Conservation (phyloP, 176 grass and related monocot species). For the Oryza officinalis region DNA sequence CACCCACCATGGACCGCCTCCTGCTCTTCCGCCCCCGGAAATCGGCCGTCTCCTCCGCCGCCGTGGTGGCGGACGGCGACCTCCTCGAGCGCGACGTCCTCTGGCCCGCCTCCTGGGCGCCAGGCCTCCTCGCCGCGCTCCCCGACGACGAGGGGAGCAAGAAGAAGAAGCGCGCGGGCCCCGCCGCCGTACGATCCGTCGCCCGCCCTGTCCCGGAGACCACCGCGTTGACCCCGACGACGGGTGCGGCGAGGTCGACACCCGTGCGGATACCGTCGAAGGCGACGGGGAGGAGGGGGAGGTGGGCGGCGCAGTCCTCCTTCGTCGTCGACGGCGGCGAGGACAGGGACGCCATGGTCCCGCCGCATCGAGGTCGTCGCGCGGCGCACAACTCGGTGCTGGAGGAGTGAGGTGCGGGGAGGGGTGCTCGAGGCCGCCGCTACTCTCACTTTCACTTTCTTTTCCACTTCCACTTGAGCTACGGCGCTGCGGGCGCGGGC, state of each 20-base stretch:
- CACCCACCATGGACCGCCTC: slow-evolving; percentile 38
- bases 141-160: slow-evolving; percentile 40
- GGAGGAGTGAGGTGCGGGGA: slow-evolving; percentile 55
- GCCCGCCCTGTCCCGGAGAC: slow-evolving; percentile 45
- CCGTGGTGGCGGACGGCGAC: slow-evolving; percentile 33
- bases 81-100: slow-evolving; percentile 55
- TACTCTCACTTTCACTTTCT: too few species aligned
- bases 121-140: slow-evolving; percentile 40
- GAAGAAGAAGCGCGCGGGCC: slow-evolving; percentile 50
- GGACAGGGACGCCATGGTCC: slow-evolving; percentile 40
- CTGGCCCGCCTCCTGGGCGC: slow-evolving; percentile 7
- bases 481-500: too few species aligned
- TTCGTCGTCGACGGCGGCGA: not conserved
- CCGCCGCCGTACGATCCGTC: slow-evolving; percentile 27
- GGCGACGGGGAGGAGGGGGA: slow-evolving; percentile 19
- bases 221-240: not conserved
- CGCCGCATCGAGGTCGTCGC: slow-evolving; percentile 60
- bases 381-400: slow-evolving; percentile 52
- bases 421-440: too few species aligned
- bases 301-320: slow-evolving; percentile 1
- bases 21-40: slow-evolving; percentile 41
- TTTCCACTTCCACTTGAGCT: too few species aligned
- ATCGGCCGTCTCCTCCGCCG: not conserved
- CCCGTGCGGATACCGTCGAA: slow-evolving; percentile 49
- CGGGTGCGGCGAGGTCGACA: slow-evolving; percentile 26